Base-by-base conservation (phyloP, 768 basidiomycete genomes). In the Pulveroboletus sp. region DNA sequence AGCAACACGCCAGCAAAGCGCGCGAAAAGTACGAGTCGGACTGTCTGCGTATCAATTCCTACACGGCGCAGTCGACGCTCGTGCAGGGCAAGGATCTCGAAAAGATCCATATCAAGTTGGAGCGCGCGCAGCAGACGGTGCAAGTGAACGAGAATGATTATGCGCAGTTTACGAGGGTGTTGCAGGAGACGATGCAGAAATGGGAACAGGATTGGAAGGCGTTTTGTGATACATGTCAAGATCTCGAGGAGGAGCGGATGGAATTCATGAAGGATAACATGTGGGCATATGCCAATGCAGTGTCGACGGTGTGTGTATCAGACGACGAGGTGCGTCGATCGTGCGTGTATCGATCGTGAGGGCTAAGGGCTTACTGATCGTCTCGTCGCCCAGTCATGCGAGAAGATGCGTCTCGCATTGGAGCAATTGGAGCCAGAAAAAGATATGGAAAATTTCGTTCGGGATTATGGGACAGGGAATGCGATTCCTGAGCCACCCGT, bases 171-270 rank as follows among this genome's bases (percentile, higher is more conserved):
- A 81, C 89, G 3, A 81, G 80, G 48, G 85, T 83, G 0, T 68
- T 96, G 36, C 80, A 82, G 56, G 88, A 90, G 43, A 95, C 91
- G 13, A 76, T 79, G 18, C 76, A 72, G 43, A 86, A 87, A 61
- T 98, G 95, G 96, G 93, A 96, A 64, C 75, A 78, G 54, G 86
- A 90, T 52, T 99, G 96, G 96, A 94, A 90, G 69, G 73, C 73
- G 3, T 98, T 96, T 70, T 94, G 92, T 63, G 96, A 99, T 68
- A 81, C 80, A 39, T 91, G 91, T 54, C 96, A 99, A 69, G 96
- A 99, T 71, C 71, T 96, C 43, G 96, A 99, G 62, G 93, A 97
- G 59, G 86, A 93, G 51, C 80, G 96, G n/a, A 71, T 94, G 63
- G 91, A 93, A 53, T 91, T 95, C 65, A 84, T 88, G 74, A 97